Conservation (phyloP, 495 filamentous ascomycete species). For the Lophium mytilinum region DNA sequence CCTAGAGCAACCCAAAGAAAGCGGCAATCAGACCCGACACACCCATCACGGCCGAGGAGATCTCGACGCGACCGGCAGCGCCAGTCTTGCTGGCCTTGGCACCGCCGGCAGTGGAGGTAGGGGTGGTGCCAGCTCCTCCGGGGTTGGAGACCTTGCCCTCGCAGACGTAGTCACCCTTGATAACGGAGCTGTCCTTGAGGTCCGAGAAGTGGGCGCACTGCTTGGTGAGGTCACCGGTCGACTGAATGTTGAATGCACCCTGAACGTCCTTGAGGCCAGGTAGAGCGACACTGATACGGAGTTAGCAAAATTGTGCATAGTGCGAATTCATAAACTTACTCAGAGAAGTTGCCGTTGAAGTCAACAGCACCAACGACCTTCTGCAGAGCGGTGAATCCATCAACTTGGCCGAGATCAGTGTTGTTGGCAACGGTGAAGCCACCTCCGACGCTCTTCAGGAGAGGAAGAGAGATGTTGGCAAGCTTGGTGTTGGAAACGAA, state of each 20-base stretch:
- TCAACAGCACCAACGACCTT: constrained; percentile 79
- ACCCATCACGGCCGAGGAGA: constrained; percentile 26
- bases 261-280: constrained; percentile 63
- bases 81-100: constrained; percentile 18
- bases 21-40: constrained; percentile 32
- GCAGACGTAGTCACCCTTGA: constrained; percentile 41
- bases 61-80: constrained; percentile 28
- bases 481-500: constrained; percentile 72
- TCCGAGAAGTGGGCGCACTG: constrained; percentile 38
- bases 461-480: constrained; percentile 66
- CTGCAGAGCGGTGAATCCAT: constrained; percentile 57
- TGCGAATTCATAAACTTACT: constrained; percentile 48
- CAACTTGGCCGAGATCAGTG: constrained; percentile 55
- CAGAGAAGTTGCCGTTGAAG: constrained; percentile 74
- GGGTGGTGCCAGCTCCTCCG: constrained; percentile 22
- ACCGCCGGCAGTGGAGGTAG: constrained; percentile 13
- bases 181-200: constrained; percentile 36
- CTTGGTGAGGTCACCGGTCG: constrained; percentile 42
- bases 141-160: constrained; percentile 28
- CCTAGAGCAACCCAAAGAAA: constrained; percentile 35
- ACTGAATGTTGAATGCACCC: constrained; percentile 82
- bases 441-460: constrained; percentile 60
- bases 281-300: constrained; percentile 52
- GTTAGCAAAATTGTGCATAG: constrained; percentile 7
- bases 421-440: constrained; percentile 84